phyloP scores from a whole-genome alignment of 2,329 filamentous ascomycete genomes.

The Aspergillus tanneri region DNA sequence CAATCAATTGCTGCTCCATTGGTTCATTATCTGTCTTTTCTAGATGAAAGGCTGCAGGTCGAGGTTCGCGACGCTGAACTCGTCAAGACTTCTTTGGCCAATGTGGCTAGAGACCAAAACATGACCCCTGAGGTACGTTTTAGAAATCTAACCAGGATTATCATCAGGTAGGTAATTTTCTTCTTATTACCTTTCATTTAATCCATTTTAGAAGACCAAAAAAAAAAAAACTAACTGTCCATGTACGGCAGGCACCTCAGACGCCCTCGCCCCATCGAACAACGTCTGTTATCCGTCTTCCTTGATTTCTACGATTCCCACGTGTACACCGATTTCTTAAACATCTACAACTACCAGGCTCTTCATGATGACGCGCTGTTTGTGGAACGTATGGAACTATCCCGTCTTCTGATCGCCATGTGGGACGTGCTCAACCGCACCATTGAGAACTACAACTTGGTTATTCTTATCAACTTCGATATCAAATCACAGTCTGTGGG shows the following conservation, averaged over 20 bases:
- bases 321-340: conserved; percentile 25
- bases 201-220: not conserved
- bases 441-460: conserved; percentile 23
- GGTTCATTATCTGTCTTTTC: too few species aligned
- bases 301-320: conserved; percentile 28
- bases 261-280: conserved; percentile 22
- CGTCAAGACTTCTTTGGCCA: too few species aligned
- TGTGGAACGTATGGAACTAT: conserved; percentile 14
- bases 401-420: conserved; percentile 15
- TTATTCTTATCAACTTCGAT: conserved; percentile 13
- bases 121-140: not conserved
- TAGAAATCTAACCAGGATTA: too few species aligned
- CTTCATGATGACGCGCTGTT: conserved; percentile 8
- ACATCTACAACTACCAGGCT: conserved; percentile 21
- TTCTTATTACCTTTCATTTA: not conserved
- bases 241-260: conserved; percentile 18
- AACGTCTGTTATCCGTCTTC: conserved; percentile 22
- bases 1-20: too few species aligned
- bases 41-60: too few species aligned
- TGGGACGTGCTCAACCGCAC: conserved; percentile 22
- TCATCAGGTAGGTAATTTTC: not conserved
- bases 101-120: too few species aligned
- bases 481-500: conserved; percentile 18
- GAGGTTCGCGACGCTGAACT: too few species aligned
- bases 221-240: not conserved